phyloP scores from a whole-genome alignment of 495 filamentous ascomycete species.

The Xylaria venustula region DNA sequence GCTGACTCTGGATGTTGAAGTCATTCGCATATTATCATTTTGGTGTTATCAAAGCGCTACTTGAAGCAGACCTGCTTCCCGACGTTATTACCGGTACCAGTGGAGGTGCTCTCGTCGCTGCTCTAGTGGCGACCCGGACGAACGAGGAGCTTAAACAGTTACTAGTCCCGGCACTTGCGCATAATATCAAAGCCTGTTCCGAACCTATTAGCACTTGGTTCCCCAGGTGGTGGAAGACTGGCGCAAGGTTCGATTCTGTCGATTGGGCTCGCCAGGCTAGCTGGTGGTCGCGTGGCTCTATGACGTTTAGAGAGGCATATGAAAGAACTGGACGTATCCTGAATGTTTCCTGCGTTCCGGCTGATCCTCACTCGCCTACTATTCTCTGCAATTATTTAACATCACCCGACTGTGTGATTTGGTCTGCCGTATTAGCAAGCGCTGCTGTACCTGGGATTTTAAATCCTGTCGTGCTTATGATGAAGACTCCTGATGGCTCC shows the following conservation, averaged over 20 bases:
- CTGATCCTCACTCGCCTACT: constrained; percentile 89
- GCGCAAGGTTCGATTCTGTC: constrained; percentile 88
- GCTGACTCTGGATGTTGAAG: not conserved
- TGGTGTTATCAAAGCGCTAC: constrained; percentile 83
- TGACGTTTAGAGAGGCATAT: constrained; percentile 94
- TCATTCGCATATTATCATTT: constrained; percentile 94
- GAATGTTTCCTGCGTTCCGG: constrained; percentile 95
- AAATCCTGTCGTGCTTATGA: constrained; percentile 96
- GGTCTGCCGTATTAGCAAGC: constrained; percentile 93
- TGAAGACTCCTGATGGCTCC: constrained; percentile 73
- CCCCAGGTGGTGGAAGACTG: constrained; percentile 84
- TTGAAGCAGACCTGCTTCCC: constrained; percentile 82
- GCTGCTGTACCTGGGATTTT: constrained; percentile 95
- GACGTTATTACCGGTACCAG: constrained; percentile 95
- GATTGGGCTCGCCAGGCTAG: constrained; percentile 84
- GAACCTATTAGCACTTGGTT: constrained; percentile 76
- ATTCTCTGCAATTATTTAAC: constrained; percentile 94
- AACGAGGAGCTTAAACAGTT: constrained; percentile 84
- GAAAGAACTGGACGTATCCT: constrained; percentile 90
- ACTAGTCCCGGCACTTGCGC: constrained; percentile 79
- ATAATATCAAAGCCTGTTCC: constrained; percentile 80
- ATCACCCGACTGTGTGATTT: constrained; percentile 93
- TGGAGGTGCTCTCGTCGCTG: constrained; percentile 89
- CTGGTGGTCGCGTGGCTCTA: constrained; percentile 87
- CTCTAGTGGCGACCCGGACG: constrained; percentile 82